Base-by-base conservation (phyloP, 192 early-diverging fungal genomes). In the Coemansia sp. region DNA sequence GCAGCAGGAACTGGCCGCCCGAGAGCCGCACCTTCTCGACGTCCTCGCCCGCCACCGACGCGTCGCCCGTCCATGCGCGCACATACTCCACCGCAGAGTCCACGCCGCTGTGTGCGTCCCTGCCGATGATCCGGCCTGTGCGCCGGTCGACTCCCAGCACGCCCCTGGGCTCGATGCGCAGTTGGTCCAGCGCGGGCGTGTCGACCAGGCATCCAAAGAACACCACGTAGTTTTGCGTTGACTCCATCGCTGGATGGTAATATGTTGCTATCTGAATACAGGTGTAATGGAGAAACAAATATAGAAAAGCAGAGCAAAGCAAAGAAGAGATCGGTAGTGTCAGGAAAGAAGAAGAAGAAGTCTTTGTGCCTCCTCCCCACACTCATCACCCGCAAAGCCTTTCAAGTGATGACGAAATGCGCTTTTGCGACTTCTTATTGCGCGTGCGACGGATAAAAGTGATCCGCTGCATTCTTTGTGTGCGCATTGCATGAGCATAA, bases 1-100 rank as follows among this genome's bases (percentile, higher is more conserved):
- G 96, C 63, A 94, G 82, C 61, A 96, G 75, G 70, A 95, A 92
- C 72, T 94, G 90, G 29, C 79, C 73, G 0, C 62, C 58, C 5
- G 62, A 70, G 36, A 91, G 76, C 15, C n/a, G 17, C 56, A 59
- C 38, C 17, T 35, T 23, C 53, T 70, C 63, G 66, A 75, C 45
- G 9, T 41, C 25, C 48, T 55, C 46, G 33, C 29, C 55, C 20
- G 10, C 23, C 25, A 67, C 64, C 6, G 36, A 22, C 10, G 33
- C 5, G 11, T 29, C 25, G 42, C 71, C 70, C 4, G 62, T 64
- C 79, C 79, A 82, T n/a, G 3, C 19, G 38, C 45, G 23, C n/a
- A 82, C 32, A 4, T 70, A 68, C 22, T 67, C 61, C n/a, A 50
- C 40, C n/a, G 65, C 36, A 3, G 69, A 43, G 20, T 40, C 14